Evolutionary conservation across 2,329 filamentous ascomycete genomes (phyloP).

Genomic region (Botryotinia globosa): DNA sequence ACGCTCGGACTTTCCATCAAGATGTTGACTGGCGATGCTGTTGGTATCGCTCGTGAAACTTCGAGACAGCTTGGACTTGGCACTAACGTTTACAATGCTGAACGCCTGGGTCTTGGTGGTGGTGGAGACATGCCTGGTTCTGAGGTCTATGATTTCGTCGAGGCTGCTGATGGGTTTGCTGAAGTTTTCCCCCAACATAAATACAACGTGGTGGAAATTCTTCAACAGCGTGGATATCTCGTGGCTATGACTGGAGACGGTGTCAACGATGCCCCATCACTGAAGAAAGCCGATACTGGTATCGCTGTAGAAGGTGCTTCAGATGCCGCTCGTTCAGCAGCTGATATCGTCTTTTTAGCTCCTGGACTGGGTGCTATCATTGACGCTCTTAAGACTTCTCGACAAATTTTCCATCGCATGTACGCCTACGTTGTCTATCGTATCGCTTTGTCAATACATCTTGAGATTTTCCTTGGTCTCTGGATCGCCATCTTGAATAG

Average conservation of each 20-base stretch:
- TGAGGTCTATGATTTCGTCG: constrained; percentile 92
- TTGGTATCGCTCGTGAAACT: constrained; percentile 89
- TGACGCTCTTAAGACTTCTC: constrained; percentile 86
- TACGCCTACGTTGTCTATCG: constrained; percentile 95
- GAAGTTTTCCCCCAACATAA: constrained; percentile 96
- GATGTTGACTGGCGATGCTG: constrained; percentile 94
- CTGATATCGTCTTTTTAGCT: constrained; percentile 91
- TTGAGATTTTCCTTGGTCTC: constrained; percentile 87
- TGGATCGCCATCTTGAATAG: constrained; percentile 89
- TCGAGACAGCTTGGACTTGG: constrained; percentile 88
- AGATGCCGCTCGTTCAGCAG: constrained; percentile 84
- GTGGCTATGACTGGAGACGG: constrained; percentile 96
- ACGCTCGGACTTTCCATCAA: constrained; percentile 85
- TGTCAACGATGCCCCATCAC: constrained; percentile 88
- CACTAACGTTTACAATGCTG: constrained; percentile 91
- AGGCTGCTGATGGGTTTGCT: constrained; percentile 91
- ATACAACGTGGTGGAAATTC: constrained; percentile 89
- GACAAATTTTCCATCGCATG: constrained; percentile 96
- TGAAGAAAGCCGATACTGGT: constrained; percentile 95
- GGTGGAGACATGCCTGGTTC: constrained; percentile 92
- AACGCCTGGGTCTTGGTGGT: constrained; percentile 84
- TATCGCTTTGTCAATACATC: constrained; percentile 86
- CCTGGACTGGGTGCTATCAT: constrained; percentile 90
- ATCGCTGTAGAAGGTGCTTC: constrained; percentile 92
- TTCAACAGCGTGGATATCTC: constrained; percentile 88